Evolutionary conservation across 1,284 basidiomycete genomes (phyloP).

Genomic region (Malassezia pachydermatis): DNA sequence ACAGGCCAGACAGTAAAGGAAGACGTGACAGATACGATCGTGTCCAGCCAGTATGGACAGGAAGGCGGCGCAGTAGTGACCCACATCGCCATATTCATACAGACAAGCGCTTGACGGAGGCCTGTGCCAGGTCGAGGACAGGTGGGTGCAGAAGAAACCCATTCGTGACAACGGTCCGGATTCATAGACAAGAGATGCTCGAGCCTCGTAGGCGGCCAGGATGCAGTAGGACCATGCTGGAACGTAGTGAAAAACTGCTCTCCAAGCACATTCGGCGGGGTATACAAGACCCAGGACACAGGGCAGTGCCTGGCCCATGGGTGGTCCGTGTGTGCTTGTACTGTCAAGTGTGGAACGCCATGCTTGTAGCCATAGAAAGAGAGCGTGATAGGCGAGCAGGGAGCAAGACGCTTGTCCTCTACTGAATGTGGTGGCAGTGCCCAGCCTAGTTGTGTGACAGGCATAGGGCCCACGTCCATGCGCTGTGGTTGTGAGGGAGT

Average conservation of each 20-base stretch:
- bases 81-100: slow-evolving; percentile 3
- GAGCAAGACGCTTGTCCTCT: too few relatives aligned
- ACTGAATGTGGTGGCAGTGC: too few relatives aligned
- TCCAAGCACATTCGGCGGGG: slow-evolving; percentile 4
- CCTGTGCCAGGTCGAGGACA: background rate
- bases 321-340: background rate
- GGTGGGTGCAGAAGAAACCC: too few relatives aligned
- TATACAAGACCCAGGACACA: background rate
- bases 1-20: too few relatives aligned
- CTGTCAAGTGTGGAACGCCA: too few relatives aligned
- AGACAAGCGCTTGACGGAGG: background rate
- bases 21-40: too few relatives aligned
- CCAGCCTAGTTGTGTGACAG: too few relatives aligned
- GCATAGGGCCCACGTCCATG: background rate
- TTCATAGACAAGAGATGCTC: slow-evolving; percentile 15
- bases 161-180: slow-evolving; percentile 1
- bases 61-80: background rate
- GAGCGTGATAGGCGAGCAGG: background rate
- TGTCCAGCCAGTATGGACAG: background rate
- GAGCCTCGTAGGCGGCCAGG: background rate
- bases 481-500: too few relatives aligned
- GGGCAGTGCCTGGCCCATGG: background rate
- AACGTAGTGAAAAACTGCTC: background rate
- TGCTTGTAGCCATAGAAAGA: background rate
- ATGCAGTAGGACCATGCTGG: background rate